These are phyloP conservation scores for Butyriboletus pseudospeciosus DNA, from an alignment of 1,284 basidiomycete genomes.

Conservation along the genomic window DNA sequence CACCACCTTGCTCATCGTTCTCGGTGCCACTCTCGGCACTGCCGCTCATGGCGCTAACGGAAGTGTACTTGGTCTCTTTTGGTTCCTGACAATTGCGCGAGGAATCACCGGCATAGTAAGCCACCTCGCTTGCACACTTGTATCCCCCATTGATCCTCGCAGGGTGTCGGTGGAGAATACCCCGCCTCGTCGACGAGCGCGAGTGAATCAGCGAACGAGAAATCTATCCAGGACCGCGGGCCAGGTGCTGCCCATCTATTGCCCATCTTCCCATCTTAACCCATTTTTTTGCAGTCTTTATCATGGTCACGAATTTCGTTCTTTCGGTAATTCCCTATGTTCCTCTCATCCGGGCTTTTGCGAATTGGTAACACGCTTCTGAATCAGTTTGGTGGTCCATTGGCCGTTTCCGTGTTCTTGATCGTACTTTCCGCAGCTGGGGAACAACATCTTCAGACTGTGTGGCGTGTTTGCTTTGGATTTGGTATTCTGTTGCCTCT, in stretches of 20 bases:
- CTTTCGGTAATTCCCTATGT: constrained; percentile 39
- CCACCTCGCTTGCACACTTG: neutral
- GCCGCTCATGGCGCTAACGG: constrained; percentile 64
- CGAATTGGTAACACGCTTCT: constrained; percentile 11
- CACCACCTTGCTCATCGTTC: constrained; percentile 66
- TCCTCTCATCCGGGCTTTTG: neutral
- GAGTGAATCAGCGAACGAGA: constrained; percentile 72
- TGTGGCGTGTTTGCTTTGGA: constrained; percentile 76
- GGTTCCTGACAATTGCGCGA: constrained; percentile 72
- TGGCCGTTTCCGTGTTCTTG: constrained; percentile 68
- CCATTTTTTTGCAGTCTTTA: constrained; percentile 45
- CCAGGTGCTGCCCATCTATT: constrained; percentile 40
- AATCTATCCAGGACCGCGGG: constrained; percentile 56
- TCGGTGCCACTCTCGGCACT: constrained; percentile 69
- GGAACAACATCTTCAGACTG: constrained; percentile 58
- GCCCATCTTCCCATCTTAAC: neutral
- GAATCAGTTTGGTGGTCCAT: constrained; percentile 58
- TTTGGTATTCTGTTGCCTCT: constrained; percentile 66
- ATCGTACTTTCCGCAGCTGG: constrained; percentile 68
- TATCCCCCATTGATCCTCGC: constrained; percentile 3
- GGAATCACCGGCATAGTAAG: constrained; percentile 68
- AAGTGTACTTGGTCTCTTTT: constrained; percentile 61
- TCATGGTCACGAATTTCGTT: constrained; percentile 73
- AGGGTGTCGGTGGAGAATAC: constrained; percentile 77
- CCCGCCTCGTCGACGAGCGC: constrained; percentile 67